Percentiles rank a stretch among this genome's conserved stretches.
phyloP scores from a whole-genome alignment of 768 basidiomycete genomes.

The Boletus rufocinnamomeus region DNA sequence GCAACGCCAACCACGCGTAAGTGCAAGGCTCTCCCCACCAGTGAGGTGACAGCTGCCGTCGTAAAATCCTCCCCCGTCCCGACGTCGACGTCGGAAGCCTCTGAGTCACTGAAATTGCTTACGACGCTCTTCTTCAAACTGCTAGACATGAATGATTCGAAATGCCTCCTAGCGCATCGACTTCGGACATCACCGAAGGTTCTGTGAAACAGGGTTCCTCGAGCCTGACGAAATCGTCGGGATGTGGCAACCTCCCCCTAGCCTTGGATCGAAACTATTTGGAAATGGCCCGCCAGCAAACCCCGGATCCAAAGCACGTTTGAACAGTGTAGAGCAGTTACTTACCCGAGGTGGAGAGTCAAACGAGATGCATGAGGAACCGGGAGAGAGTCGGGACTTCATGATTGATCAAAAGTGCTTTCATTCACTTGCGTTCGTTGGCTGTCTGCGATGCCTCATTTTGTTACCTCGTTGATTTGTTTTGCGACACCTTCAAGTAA shows the following conservation, averaged over 20 bases:
- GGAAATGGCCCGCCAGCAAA: conserved; percentile 41
- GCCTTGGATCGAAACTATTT: conserved; percentile 41
- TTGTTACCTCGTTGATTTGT: conserved; percentile 24
- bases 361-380: conserved; percentile 72
- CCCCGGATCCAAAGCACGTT: conserved; percentile 50
- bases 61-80: conserved; percentile 83
- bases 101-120: conserved; percentile 69
- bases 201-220: conserved; percentile 13
- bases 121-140: conserved; percentile 66
- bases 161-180: conserved; percentile 39
- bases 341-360: conserved; percentile 66
- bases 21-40: conserved; percentile 65
- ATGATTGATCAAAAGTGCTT: conserved; percentile 46
- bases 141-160: conserved; percentile 61
- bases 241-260: conserved; percentile 37
- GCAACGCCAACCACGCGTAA: conserved; percentile 62
- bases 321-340: conserved; percentile 64
- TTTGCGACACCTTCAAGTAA: conserved; percentile 23
- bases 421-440: conserved; percentile 26
- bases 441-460: conserved; percentile 20
- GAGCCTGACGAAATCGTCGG: conserved; percentile 42
- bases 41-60: conserved; percentile 67
- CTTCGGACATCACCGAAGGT: conserved; percentile 17
- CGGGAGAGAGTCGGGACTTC: conserved; percentile 71
- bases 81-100: conserved; percentile 74